phyloP scores from a whole-genome alignment of 495 filamentous ascomycete species.

The Penicillium silybi region DNA sequence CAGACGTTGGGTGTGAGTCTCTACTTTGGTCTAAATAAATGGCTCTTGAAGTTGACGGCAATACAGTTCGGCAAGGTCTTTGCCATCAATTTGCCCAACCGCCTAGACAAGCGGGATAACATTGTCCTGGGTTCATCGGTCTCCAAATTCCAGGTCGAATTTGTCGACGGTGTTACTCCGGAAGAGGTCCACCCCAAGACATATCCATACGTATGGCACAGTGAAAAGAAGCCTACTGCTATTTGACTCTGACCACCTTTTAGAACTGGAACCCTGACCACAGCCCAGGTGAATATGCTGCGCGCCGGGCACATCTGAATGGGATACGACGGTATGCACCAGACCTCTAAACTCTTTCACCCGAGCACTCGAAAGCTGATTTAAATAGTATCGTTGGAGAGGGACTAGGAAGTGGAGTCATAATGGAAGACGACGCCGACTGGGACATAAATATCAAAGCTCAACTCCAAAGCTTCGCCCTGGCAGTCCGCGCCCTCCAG shows the following conservation, averaged over 20 bases:
- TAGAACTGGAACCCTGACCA: conserved; percentile 21
- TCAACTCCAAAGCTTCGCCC: conserved; percentile 46
- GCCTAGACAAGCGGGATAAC: conserved; percentile 59
- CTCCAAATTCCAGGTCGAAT: conserved; percentile 47
- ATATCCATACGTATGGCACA: conserved; percentile 20
- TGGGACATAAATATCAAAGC: conserved; percentile 50
- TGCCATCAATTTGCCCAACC: conserved; percentile 53
- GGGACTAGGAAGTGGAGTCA: conserved; percentile 41
- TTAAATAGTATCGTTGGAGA: conserved; percentile 34
- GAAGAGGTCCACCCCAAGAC: conserved; percentile 16
- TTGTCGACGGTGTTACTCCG: conserved; percentile 42
- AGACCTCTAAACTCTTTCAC: not conserved
- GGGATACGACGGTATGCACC: conserved; percentile 22
- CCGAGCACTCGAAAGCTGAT: no score
- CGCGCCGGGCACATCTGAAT: conserved; percentile 30
- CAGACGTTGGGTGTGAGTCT: conserved; percentile 21
- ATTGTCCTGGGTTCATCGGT: conserved; percentile 50
- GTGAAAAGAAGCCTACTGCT: not conserved
- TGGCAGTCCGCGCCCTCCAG: conserved; percentile 32
- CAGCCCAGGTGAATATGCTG: conserved; percentile 16
- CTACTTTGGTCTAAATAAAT: not conserved
- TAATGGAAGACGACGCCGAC: conserved; percentile 55
- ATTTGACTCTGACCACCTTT: not conserved
- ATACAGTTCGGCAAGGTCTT: conserved; percentile 57
- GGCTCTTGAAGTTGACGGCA: not conserved